Conservation (phyloP, 2,329 filamentous ascomycete genomes). For the Cladosporium sp. region DNA sequence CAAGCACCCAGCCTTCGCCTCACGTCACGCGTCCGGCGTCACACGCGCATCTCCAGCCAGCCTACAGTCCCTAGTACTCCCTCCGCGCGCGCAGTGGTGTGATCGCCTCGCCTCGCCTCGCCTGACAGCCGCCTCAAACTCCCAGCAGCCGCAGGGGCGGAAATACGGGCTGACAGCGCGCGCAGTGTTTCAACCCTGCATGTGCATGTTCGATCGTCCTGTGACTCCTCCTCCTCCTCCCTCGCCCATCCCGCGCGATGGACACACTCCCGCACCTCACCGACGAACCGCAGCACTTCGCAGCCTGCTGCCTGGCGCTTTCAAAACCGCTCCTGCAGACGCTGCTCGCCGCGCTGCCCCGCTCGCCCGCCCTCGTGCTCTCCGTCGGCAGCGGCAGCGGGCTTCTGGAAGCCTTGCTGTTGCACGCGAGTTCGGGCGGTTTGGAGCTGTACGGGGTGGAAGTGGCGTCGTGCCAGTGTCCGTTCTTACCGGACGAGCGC, state of each 20-base stretch:
- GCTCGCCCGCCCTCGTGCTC: conserved; percentile 17
- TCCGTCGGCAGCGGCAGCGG: conserved; percentile 48
- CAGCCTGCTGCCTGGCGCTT: conserved; percentile 23
- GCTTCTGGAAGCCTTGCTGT: conserved; percentile 42
- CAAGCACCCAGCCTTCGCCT: too few relatives aligned
- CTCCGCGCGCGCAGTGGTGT: too few relatives aligned
- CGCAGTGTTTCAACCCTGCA: conserved; percentile 3
- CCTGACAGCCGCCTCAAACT: neutral
- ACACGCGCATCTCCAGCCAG: too few relatives aligned
- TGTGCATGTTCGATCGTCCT: neutral
- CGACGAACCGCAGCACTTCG: conserved; percentile 17
- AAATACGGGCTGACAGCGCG: neutral
- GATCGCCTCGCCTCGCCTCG: neutral
- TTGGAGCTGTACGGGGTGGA: conserved; percentile 43
- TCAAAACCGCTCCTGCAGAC: conserved; percentile 19
- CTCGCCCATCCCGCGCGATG: conserved; percentile 16
- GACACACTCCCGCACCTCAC: conserved; percentile 11
- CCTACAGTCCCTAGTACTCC: too few relatives aligned
- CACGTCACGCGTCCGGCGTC: too few relatives aligned
- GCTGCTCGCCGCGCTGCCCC: conserved; percentile 16
- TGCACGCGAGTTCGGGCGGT: conserved; percentile 25
- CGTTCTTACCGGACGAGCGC: conserved; percentile 37
- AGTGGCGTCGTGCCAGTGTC: conserved; percentile 40
- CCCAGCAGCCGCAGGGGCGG: conserved; percentile 4
- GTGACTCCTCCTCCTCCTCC: neutral